phyloP scores from a whole-genome alignment of 805 yeast species.

The Teunomyces lycoperdinae region DNA sequence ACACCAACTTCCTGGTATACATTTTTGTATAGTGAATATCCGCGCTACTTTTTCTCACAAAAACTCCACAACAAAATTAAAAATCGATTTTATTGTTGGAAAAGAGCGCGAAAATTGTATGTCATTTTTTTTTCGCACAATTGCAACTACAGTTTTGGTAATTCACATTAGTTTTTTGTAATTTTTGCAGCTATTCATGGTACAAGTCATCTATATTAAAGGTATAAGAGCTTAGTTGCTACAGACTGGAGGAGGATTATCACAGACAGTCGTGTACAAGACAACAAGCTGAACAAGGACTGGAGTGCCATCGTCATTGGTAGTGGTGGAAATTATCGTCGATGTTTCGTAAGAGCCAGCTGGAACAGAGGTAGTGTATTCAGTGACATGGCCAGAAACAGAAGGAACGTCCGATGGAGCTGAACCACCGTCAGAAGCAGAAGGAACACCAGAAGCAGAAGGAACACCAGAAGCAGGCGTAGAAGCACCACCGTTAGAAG shows the following conservation, averaged over 20 bases:
- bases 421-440: conserved; percentile 1
- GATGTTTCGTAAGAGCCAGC: conserved; percentile 9
- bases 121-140: background rate
- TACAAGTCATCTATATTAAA: conserved; percentile 1
- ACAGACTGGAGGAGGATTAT: conserved; percentile 1
- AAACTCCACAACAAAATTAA: too few species aligned
- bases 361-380: conserved; percentile 3
- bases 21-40: too few species aligned
- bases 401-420: conserved; percentile 3
- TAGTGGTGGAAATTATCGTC: conserved; percentile 7
- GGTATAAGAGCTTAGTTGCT: background rate
- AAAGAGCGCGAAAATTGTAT: background rate
- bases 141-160: background rate
- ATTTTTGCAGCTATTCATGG: background rate
- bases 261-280: conserved; percentile 9
- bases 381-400: conserved; percentile 1
- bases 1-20: too few species aligned
- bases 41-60: too few species aligned
- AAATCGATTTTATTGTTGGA: too few species aligned
- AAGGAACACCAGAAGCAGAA: background rate
- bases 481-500: conserved; percentile 2
- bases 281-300: conserved; percentile 9
- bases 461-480: conserved; percentile 1
- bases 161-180: too few species aligned
- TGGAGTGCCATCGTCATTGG: conserved; percentile 5